Base-by-base conservation (phyloP, 371 early-diverging fungal genomes). In the Apophysomyces ossiformis region DNA sequence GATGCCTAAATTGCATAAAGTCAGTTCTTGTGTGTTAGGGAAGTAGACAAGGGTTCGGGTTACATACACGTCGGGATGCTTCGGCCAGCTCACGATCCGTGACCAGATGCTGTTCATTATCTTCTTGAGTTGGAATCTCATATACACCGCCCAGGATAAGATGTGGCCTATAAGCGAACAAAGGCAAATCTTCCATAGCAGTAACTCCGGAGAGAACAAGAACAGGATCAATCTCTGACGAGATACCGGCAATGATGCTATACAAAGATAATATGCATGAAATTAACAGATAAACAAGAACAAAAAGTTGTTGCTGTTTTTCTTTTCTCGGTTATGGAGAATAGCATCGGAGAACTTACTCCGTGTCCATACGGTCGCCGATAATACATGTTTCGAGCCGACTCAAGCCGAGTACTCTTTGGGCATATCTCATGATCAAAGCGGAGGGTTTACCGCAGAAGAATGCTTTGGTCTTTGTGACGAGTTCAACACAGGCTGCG, bases 281-380 rank as follows among this genome's bases (percentile, higher is more conserved):
- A 54, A 21, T 5, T 11, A 63, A n/a, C 15, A 47, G 37, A 26
- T 18, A 39, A 1, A 18, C 3, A 16, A 5, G 32, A 11, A n/a
- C 36, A 50, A 5, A 16, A 60, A 2, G 32, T 26, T 26, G 32
- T 26, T 26, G 2, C 32, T 26, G 32, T 2, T 2, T 26, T 2
- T 3, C 3, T 26, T 2, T 26, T 2, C 2, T 2, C 2, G 0
- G 3, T 26, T 26, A 26, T 26, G 32, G 32, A 26, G 32, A 26
- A 26, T 2, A 26, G 32, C 32, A 26, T 26, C 32, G 32, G 32
- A 26, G 32, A 26, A 26, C 72, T 70, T 77, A 77, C 78, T 89
- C 90, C 44, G 88, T 89, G 71, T 89, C 88, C 87, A 89, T 87
- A 60, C 90, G 84, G 68, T 89, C 88, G 67, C 90, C 90, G 69